Base-by-base conservation (phyloP, 1,139 yeast species). In the Kurtzmaniella quercitrusa region DNA sequence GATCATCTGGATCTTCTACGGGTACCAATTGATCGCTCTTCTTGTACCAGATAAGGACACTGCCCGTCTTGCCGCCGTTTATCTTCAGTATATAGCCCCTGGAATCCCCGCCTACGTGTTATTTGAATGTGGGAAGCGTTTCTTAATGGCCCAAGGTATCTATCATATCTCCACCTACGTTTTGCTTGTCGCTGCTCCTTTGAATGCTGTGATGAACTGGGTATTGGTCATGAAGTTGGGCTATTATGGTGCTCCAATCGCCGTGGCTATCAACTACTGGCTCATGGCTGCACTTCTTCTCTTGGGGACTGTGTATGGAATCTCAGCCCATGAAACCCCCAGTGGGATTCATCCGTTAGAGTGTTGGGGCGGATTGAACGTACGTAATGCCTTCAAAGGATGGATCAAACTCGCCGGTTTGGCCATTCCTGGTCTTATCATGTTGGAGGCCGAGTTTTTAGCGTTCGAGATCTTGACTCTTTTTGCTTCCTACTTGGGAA, bases 361-460 rank as follows among this genome's bases (percentile, higher is more conserved):
- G 43, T 78, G 77, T 57, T 61, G 79, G 79, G 57, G 62, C 55
- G 60, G 71, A 18, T 46, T 57, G 45, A 51, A 58, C 33, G 38
- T 60, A 3, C 50, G 52, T 7, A 65, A 67, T 17, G 62, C 73
- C 1, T 75, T 75, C 48, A 54, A 55, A 38, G 70, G 71, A 21
- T 79, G 84, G 84, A 62, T 63, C 5, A 71, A 63, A 45, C 59
- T 79, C 45, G 60, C 74, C n/a, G 53, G 56, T 29, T 65, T 79
- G 48, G 81, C 82, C 15, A 63, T 79, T 38, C 84, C 84, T 1
- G 82, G 82, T 18, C 62, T 77, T 43, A 62, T 79, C 38, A 79
- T 79, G 83, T 68, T 79, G 44, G 79, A 77, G 60, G 79, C 82
- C 11, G 84, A 79, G 56, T 79, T 77, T 46, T 60, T 79, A 46